phyloP scores from a whole-genome alignment of 2,329 filamentous ascomycete species.

The Pseudocercospora crystallina region DNA sequence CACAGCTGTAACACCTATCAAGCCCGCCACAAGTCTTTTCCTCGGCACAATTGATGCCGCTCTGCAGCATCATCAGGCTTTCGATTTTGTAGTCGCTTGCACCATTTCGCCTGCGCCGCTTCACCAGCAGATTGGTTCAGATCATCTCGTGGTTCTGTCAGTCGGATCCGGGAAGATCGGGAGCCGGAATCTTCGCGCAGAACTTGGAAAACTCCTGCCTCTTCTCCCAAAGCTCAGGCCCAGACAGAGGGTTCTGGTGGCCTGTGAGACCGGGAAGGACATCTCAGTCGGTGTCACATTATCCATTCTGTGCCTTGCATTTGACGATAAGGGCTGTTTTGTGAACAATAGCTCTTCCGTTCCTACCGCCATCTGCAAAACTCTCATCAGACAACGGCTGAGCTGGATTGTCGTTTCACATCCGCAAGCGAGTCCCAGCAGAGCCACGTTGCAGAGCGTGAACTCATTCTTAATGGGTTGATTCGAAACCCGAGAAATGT shows the following conservation, averaged over 20 bases:
- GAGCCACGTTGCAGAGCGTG: conserved; percentile 83
- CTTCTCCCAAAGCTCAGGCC: conserved; percentile 5
- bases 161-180: conserved; percentile 74
- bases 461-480: conserved; percentile 79
- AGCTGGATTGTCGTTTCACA: conserved; percentile 79
- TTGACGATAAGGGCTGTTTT: conserved; percentile 59
- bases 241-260: conserved; percentile 51
- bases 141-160: conserved; percentile 57
- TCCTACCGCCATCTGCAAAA: conserved; percentile 60
- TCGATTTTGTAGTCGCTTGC: conserved; percentile 46
- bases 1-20: conserved; percentile 40
- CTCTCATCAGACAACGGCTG: conserved; percentile 71
- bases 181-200: conserved; percentile 75
- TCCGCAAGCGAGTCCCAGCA: conserved; percentile 77
- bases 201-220: conserved; percentile 59
- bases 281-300: conserved; percentile 76
- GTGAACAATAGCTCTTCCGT: neutral
- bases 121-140: conserved; percentile 38
- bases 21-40: conserved; percentile 42
- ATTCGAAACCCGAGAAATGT: neutral
- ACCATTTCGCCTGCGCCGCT: conserved; percentile 40
- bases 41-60: conserved; percentile 42
- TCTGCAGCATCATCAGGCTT: conserved; percentile 38
- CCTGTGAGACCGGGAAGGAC: conserved; percentile 77
- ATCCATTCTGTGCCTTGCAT: conserved; percentile 72